Evolutionary conservation across 192 early-diverging fungal genomes (phyloP), one percentile per base, ranked within the genome.

Genomic region (Backusella luteola): DNA sequence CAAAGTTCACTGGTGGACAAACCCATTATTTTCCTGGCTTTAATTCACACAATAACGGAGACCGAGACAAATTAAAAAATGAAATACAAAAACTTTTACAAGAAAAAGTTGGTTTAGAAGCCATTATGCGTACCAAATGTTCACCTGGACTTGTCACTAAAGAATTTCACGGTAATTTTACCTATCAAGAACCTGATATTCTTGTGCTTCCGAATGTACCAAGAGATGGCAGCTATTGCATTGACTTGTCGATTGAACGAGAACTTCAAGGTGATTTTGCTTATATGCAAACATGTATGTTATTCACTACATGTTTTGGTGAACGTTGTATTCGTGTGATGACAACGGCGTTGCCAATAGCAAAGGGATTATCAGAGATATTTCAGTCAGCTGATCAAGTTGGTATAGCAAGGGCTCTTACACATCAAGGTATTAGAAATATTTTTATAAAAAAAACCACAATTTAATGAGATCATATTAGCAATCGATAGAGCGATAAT

Each of bases 301-400:
- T 96, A 71, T 90, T 94, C 79, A 96, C 95, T n/a, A 91, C 88
- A 2, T 85, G 88, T 44, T 83, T 76, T 36, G 93, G 93, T 26
- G 95, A 96, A 82, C 87, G 95, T 14, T 88, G 95, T 44, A 96
- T 96, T 76, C 86, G 95, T 23, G 95, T 96, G 4, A 81, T 95
- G 38, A 96, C 95, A 1, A 77, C 92, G 71, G 88, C 89, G 9
- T 73, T 96, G 35, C 95, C 95, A 0, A 90, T 93, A 4, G 92
- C 91, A 2, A 89, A 82, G 52, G 87, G 85, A 69, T 71, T 94
- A 46, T 83, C 85, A 34, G 93, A 94, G 26, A 74, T 95, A 19
- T 94, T 92, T 81, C 79, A 87, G 29, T 73, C 84, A 4, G 89
- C 89, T 6, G 93, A 96, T 74, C 91, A 90, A 83, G 77, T 85